These are phyloP conservation scores for Aspergillus homomorphus DNA, from an alignment of 495 filamentous ascomycete species.

Conservation along the genomic window DNA sequence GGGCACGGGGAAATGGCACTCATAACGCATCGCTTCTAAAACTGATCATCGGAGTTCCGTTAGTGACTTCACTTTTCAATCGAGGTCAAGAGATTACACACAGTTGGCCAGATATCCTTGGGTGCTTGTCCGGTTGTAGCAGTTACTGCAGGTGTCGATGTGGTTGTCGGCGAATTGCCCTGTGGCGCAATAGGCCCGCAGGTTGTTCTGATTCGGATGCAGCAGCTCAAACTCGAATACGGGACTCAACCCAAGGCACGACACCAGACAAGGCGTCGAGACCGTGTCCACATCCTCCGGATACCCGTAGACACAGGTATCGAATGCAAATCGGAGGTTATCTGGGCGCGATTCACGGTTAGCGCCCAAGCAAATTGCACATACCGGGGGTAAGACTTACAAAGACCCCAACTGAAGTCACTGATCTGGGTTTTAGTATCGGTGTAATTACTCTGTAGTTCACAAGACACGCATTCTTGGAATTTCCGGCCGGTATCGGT, in stretches of 20 bases:
- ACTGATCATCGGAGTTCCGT: slow-evolving; percentile 28
- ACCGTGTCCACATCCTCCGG: slow-evolving; percentile 35
- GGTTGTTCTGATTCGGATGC: slow-evolving; percentile 28
- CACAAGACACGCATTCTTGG: slow-evolving; percentile 56
- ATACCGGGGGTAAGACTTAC: slow-evolving; percentile 33
- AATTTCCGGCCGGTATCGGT: slow-evolving; percentile 48
- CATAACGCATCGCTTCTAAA: slow-evolving; percentile 48
- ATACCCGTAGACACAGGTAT: slow-evolving; percentile 44
- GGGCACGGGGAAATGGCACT: slow-evolving; percentile 43
- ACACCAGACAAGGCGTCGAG: slow-evolving; percentile 41
- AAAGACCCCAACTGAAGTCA: slow-evolving; percentile 60
- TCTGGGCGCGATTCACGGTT: slow-evolving; percentile 28
- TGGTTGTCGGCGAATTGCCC: slow-evolving; percentile 40
- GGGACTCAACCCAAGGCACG: slow-evolving; percentile 34
- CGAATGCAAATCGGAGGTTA: slow-evolving; percentile 50
- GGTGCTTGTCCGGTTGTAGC: slow-evolving; percentile 41
- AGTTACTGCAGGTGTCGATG: slow-evolving; percentile 42
- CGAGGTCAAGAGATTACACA: slow-evolving; percentile 23
- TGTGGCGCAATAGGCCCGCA: slow-evolving; percentile 33
- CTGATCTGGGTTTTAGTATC: slow-evolving; percentile 46
- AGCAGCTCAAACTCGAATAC: slow-evolving; percentile 35
- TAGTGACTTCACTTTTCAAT: background rate
- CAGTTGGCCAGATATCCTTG: slow-evolving; percentile 51
- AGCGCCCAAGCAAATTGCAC: background rate
- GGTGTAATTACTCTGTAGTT: slow-evolving; percentile 52